Evolutionary conservation across 768 basidiomycete genomes (phyloP), one percentile per base, ranked within the genome.

Genomic region (Austroboletus eburneus): DNA sequence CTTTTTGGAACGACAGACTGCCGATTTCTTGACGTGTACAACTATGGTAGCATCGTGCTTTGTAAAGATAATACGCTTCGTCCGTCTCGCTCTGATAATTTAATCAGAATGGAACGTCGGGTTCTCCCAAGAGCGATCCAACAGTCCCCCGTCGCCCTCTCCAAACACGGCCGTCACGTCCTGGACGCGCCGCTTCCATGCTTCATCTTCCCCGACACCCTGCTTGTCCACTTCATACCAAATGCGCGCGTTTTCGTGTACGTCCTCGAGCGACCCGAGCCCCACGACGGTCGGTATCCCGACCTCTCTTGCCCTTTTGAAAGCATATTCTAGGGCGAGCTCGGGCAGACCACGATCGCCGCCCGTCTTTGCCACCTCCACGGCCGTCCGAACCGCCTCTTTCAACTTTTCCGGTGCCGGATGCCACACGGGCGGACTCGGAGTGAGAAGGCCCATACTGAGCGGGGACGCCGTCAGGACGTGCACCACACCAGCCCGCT

Each of bases 391-490:
- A 8, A 72, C 73, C 0, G 77, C 80, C 12, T 66, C 63, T 22
- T 59, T 70, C 33, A 89, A 49, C 12, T 57, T 66, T 13, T 63
- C 57, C 17, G 88, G 76, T 6, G 88, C 87, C 14, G 90, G 88
- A 58, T 92, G 89, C 91, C 90, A 93, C 3, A 63, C 12, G 1
- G 85, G 85, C 3, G 76, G 72, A 1, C 60, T 62, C 9, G 71
- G 65, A 0, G 81, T 80, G 27, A 94, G 74, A 3, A 93, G 76
- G 0, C 84, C 85, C 91, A 93, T 93, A 60, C 78, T 83, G 43
- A 94, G 72, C 8, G 91, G 91, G 2, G 90, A 91, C 2, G 91
- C 91, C 3, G 83, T 72, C 42, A 91, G 43, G 23, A 94, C 71
- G 45, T 88, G 85, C 45, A 65, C 61, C 36, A 94, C 76, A 41